phyloP scores from a whole-genome alignment of 1,284 basidiomycete species.

The Cutaneotrichosporon sp. region DNA sequence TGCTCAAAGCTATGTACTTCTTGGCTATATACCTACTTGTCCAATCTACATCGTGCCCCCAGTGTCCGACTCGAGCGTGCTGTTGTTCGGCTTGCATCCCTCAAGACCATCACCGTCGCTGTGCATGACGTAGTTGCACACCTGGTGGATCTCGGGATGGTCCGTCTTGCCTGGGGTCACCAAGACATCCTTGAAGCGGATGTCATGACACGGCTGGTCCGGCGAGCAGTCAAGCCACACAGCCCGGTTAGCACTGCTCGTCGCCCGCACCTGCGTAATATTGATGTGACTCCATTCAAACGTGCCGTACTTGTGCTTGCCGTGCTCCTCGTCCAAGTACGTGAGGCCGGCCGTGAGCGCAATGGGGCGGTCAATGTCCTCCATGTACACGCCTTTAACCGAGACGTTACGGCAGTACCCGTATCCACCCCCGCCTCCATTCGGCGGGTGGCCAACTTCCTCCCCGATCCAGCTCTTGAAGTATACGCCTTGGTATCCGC shows the following conservation, averaged over 20 bases:
- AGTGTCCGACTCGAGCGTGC: constrained; percentile 27
- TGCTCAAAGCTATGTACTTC: neutral
- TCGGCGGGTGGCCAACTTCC: constrained; percentile 61
- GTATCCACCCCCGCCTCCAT: constrained; percentile 63
- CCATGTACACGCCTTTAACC: constrained; percentile 54
- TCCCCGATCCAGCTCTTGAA: constrained; percentile 65
- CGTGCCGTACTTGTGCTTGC: constrained; percentile 23
- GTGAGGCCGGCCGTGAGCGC: constrained; percentile 29
- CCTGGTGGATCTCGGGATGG: constrained; percentile 33
- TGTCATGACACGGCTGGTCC: constrained; percentile 32
- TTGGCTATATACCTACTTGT: neutral
- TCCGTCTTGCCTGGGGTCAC: constrained; percentile 33
- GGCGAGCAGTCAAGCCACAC: constrained; percentile 39
- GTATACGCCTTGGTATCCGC: constrained; percentile 56
- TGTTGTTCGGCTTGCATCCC: constrained; percentile 31
- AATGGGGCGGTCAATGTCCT: constrained; percentile 32
- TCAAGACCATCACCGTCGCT: constrained; percentile 27
- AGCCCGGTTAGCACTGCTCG: constrained; percentile 29
- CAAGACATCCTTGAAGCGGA: constrained; percentile 31
- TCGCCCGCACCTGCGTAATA: constrained; percentile 34
- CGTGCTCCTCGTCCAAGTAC: constrained; percentile 18
- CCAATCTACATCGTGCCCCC: constrained; percentile 19
- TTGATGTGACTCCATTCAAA: constrained; percentile 40
- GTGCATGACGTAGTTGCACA: constrained; percentile 34
- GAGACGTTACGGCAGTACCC: constrained; percentile 60